phyloP scores from a whole-genome alignment of 2,329 filamentous ascomycete genomes.

The Trematosphaeria pertusa region DNA sequence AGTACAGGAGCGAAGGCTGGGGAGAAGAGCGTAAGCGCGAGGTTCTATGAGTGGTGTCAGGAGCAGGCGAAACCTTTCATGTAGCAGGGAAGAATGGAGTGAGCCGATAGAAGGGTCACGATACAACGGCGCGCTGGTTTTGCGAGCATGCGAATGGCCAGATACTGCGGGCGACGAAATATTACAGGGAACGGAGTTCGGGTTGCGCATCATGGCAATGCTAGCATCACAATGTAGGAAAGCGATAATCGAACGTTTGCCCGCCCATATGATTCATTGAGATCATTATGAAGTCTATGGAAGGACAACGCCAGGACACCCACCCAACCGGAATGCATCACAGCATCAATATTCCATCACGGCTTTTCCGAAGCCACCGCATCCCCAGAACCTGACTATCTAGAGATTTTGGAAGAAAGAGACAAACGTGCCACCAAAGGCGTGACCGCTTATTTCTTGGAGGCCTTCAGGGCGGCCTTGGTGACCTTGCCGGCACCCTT shows the following conservation, averaged over 20 bases:
- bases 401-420: conserved; percentile 40
- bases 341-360: conserved; percentile 41
- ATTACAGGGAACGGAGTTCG: too few species aligned
- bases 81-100: not conserved
- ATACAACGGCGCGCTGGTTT: too few species aligned
- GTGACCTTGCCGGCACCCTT: conserved; percentile 60
- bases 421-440: conserved; percentile 38
- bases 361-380: conserved; percentile 47
- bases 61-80: conserved; percentile 9
- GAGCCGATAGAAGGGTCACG: too few species aligned
- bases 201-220: too few species aligned
- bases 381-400: conserved; percentile 47
- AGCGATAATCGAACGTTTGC: too few species aligned
- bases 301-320: conserved; percentile 45
- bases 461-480: conserved; percentile 54
- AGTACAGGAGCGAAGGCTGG: conserved; percentile 5
- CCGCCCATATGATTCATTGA: conserved; percentile 48
- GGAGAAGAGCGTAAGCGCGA: conserved; percentile 13
- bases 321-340: conserved; percentile 48
- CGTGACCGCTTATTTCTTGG: conserved; percentile 51
- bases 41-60: conserved; percentile 26
- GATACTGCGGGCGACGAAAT: too few species aligned
- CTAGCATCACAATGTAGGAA: conserved; percentile 2
- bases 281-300: conserved; percentile 50
- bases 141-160: too few species aligned